phyloP scores from a whole-genome alignment of 768 basidiomycete genomes.

The Xerocomellus dryophilus region DNA sequence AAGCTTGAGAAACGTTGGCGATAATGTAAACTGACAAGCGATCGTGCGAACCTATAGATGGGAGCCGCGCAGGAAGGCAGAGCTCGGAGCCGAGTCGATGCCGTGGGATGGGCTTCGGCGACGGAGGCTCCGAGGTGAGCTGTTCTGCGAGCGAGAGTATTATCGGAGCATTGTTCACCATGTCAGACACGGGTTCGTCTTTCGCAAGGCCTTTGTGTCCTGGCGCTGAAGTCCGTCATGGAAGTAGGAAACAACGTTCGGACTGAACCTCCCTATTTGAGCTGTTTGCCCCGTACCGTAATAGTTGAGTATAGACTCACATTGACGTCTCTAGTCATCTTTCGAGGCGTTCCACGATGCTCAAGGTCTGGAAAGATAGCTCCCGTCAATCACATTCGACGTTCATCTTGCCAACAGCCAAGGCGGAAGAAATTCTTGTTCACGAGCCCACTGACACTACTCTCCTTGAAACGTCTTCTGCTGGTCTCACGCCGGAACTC shows the following conservation, averaged over 20 bases:
- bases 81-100: slow-evolving; percentile 46
- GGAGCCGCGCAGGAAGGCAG: slow-evolving; percentile 68
- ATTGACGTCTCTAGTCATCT: neutral
- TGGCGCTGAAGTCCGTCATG: slow-evolving; percentile 8
- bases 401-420: slow-evolving; percentile 1
- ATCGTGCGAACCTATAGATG: slow-evolving; percentile 51
- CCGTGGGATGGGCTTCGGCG: slow-evolving; percentile 31
- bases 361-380: slow-evolving; percentile 23
- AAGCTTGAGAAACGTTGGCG: slow-evolving; percentile 44
- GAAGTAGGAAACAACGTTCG: slow-evolving; percentile 3
- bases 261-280: slow-evolving; percentile 4
- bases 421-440: slow-evolving; percentile 28
- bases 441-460: slow-evolving; percentile 23
- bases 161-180: slow-evolving; percentile 53
- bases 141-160: slow-evolving; percentile 30
- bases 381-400: slow-evolving; percentile 6
- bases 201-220: neutral
- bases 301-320: too few relatives aligned
- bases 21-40: slow-evolving; percentile 6
- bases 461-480: slow-evolving; percentile 15
- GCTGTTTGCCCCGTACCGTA: neutral
- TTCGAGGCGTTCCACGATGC: slow-evolving; percentile 12
- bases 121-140: slow-evolving; percentile 16
- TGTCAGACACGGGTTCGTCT: slow-evolving; percentile 19
- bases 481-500: slow-evolving; percentile 5